Conservation (phyloP, 306 rosid species). For the Castanea sativa region DNA sequence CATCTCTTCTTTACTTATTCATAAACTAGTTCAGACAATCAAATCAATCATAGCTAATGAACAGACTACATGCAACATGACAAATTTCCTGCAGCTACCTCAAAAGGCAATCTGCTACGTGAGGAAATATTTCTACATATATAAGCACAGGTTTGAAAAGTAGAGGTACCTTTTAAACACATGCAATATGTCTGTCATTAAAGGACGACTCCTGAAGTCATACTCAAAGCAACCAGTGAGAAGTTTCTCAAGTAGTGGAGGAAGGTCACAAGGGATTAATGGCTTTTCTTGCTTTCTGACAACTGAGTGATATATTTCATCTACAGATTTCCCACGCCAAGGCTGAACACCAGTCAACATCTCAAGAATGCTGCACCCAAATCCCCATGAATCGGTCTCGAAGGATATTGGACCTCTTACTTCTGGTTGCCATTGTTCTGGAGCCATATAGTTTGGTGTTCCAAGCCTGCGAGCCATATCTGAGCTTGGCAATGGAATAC, state of each 20-base stretch:
- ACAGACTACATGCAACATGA: neutral
- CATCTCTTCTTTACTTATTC: neutral
- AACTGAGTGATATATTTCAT: slow-evolving; percentile 54
- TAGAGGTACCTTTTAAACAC: slow-evolving; percentile 60
- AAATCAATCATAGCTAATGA: neutral
- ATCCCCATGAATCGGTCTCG: slow-evolving; percentile 95
- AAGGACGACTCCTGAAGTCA: slow-evolving; percentile 87
- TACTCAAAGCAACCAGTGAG: slow-evolving; percentile 89
- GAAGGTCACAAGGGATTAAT: slow-evolving; percentile 75
- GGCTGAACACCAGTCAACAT: slow-evolving; percentile 88
- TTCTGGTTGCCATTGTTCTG: slow-evolving; percentile 95
- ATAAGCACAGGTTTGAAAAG: neutral
- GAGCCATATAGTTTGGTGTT: slow-evolving; percentile 95
- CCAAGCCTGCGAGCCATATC: slow-evolving; percentile 72
- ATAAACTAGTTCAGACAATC: neutral
- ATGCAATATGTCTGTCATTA: slow-evolving; percentile 58
- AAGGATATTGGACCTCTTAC: slow-evolving; percentile 81
- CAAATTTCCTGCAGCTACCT: slow-evolving; percentile 11
- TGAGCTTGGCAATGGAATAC: slow-evolving; percentile 52
- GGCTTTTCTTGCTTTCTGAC: slow-evolving; percentile 81
- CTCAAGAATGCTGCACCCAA: slow-evolving; percentile 84
- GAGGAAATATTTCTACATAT: neutral
- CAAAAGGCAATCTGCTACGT: neutral
- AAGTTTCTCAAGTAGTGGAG: slow-evolving; percentile 64
- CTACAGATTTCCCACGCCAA: slow-evolving; percentile 71